phyloP scores from a whole-genome alignment of 1,284 basidiomycete species.

The Ganoderma boninense region DNA sequence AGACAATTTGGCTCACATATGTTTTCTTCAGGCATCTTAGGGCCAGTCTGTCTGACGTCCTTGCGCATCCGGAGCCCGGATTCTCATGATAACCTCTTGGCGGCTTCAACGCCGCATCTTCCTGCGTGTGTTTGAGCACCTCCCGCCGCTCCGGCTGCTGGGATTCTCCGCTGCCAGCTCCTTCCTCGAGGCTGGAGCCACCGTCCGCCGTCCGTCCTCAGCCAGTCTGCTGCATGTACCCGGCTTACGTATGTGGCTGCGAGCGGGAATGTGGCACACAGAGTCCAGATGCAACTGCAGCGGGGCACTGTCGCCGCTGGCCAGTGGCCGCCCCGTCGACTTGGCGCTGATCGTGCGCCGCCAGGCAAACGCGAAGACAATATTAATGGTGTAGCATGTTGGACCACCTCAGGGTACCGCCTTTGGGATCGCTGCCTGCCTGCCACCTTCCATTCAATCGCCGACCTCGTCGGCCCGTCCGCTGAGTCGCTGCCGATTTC shows the following conservation, averaged over 20 bases:
- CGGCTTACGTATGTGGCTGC: background rate
- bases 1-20: background rate
- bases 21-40: background rate
- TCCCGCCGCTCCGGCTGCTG: background rate
- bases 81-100: background rate
- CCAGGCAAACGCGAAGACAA: background rate
- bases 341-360: background rate
- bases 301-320: background rate
- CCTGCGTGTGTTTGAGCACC: background rate
- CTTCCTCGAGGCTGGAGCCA: background rate
- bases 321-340: background rate
- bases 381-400: background rate
- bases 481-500: background rate
- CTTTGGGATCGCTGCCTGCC: constrained; percentile 1
- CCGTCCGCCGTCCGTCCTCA: background rate
- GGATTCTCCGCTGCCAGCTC: background rate
- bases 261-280: background rate
- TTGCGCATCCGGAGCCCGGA: background rate
- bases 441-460: background rate
- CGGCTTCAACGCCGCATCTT: background rate
- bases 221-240: background rate
- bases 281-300: background rate
- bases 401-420: background rate
- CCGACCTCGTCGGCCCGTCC: background rate
- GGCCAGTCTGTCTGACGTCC: background rate